phyloP scores from a whole-genome alignment of 78 protist genomes.

The Pigoraptor vietnamica region DNA sequence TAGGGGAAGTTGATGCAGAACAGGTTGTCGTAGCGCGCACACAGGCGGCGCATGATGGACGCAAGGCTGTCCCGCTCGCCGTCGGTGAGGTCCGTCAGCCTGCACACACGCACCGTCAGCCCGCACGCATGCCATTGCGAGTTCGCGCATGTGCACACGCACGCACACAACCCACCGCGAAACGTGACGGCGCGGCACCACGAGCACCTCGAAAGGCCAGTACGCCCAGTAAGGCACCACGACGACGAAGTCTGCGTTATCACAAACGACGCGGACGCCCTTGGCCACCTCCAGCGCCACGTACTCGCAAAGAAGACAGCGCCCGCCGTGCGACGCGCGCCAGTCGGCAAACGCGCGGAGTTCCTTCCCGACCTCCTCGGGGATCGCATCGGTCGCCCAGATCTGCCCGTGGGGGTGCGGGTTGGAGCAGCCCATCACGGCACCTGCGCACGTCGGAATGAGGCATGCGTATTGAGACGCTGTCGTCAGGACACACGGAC shows the following conservation, averaged over 20 bases:
- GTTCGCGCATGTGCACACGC: background rate
- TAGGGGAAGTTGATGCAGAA: slow-evolving; percentile 38
- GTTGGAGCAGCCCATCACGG: slow-evolving; percentile 47
- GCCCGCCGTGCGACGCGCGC: background rate
- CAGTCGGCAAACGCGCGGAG: background rate
- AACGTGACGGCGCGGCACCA: slow-evolving; percentile 5
- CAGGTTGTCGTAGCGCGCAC: slow-evolving; percentile 28
- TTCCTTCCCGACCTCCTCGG: slow-evolving; percentile 9
- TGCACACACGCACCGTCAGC: too few species aligned
- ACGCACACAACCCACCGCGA: background rate
- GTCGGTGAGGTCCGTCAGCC: background rate
- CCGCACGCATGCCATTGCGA: background rate
- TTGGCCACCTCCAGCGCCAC: background rate
- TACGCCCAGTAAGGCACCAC: slow-evolving; percentile 51
- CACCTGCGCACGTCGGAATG: slow-evolving; percentile 3
- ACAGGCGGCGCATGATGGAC: background rate
- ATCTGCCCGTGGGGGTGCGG: slow-evolving; percentile 55
- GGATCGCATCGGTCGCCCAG: slow-evolving; percentile 21
- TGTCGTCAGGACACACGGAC: too few species aligned
- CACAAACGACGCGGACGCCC: background rate
- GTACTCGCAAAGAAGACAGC: slow-evolving; percentile 26
- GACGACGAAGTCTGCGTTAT: slow-evolving; percentile 24
- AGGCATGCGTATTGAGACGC: background rate
- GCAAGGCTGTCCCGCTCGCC: background rate
- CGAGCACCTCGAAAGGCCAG: slow-evolving; percentile 47